Base-by-base conservation (phyloP, 352 stramenopile genomes). In the Phytophthora sp. region DNA sequence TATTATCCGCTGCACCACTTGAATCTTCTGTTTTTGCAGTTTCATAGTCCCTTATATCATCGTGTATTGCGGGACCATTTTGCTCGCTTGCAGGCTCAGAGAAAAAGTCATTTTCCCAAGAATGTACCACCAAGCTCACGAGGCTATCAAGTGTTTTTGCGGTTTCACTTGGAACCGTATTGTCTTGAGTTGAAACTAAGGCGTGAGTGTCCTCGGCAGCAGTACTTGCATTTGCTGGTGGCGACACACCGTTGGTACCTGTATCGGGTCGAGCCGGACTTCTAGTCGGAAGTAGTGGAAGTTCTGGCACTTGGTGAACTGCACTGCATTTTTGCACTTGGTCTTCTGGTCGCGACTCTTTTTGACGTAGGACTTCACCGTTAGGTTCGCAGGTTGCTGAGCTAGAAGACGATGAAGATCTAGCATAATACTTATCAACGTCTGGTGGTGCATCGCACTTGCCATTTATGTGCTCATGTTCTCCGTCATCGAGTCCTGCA, bases 121-220 rank as follows among this genome's bases (percentile, higher is more conserved):
- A 77, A 38, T 84, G 77, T 10, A 87, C 69, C 15, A 87, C 74
- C 30, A 82, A 74, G 31, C 63, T 82, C 2, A 87, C 58, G n/a
- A 87, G 59, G 21, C 44, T 73, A 32, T 87, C 56, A 1, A 87
- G 61, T 2, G 59, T 69, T 21, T 66, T 66, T 11, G 59, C 23
- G 17, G 59, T 69, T 28, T 74, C 53, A 7, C 6, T 28, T 50
- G 35, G 46, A 3, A 46, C 12, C 8, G 12, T n/a, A 9, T 51
- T 24, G 2, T 37, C 30, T 43, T 31, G 44, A 2, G 42, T 38
- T 20, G 41, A 54, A 38, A 8, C 46, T 20, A 30, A 61, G 11
- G 23, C 30, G 26, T 64, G 34, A 42, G 20, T 54, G 34, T 15
- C n/a, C 9, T 7, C 39, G n/a, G n/a, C n/a, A 27, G 38, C 34